Conservation (phyloP, 2,329 filamentous ascomycete species). For the Corinectria fuckeliana region DNA sequence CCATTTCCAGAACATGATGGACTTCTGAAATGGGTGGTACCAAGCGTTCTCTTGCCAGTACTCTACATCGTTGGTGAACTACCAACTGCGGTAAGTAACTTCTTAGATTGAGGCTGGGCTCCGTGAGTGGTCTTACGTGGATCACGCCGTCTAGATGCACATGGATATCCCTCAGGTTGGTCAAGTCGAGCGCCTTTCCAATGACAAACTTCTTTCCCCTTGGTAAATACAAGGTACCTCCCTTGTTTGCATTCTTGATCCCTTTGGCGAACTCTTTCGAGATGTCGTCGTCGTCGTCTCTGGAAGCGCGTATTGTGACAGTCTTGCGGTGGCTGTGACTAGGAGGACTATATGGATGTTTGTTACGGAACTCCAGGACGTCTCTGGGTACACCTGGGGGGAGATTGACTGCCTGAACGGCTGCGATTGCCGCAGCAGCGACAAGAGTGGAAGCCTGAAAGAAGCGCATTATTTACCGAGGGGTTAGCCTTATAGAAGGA, state of each 20-base stretch:
- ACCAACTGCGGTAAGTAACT: not conserved
- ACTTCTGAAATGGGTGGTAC: conserved; percentile 53
- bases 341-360: conserved; percentile 19
- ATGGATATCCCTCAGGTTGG: conserved; percentile 63
- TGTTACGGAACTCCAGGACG: conserved; percentile 23
- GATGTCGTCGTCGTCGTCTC: conserved; percentile 61
- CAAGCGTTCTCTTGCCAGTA: conserved; percentile 53
- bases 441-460: not conserved
- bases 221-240: conserved; percentile 61
- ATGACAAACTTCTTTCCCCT: conserved; percentile 63
- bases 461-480: not conserved
- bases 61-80: conserved; percentile 52
- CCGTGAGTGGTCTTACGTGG: not conserved
- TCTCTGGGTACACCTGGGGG: conserved; percentile 16
- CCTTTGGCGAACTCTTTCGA: conserved; percentile 61
- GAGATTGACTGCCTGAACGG: conserved; percentile 8
- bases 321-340: conserved; percentile 18
- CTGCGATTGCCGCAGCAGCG: not conserved
- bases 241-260: conserved; percentile 62
- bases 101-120: not conserved
- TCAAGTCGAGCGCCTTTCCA: conserved; percentile 64
- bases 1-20: conserved; percentile 69
- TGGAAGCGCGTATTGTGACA: conserved; percentile 44
- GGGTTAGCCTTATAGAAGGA: not conserved
- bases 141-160: conserved; percentile 65